Evolutionary conservation across 768 basidiomycete genomes (phyloP), one percentile per base, ranked within the genome.

Genomic region (Termitomyces sp.): DNA sequence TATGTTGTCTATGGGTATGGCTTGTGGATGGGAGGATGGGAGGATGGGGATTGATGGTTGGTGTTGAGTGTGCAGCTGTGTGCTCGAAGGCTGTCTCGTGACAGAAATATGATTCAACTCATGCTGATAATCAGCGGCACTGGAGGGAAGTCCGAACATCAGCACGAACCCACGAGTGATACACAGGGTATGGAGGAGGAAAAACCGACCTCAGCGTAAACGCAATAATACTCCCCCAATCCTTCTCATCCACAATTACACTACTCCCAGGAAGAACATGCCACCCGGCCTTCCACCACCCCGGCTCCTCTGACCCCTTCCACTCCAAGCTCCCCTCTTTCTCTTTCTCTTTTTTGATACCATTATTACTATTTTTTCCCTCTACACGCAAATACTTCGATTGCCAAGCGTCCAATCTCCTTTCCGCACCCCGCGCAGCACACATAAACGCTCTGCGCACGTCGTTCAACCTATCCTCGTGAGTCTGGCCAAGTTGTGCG

Each of bases 141-240:
- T 91, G 65, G 29, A 66, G 43, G 48, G 47, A 64, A 34, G 34
- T 34, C 34, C 34, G 5, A 34, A 34, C 4, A 34, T 34, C 34
- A 34, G 34, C 34, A 34, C 34, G 7, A 4, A 34, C 34, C 25
- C 25, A 25, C 25, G 25, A 25, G 25, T 25, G 25, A 25, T 25
- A 25, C 25, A 25, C 25, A 25, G 25, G 25, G 25, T 25, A 25
- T 25, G 25, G 25, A 25, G 25, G 25, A 25, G 1, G 31, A 15
- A 3, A 31, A 48, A 31, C 12, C 20, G 63, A 88, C 87, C 87
- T 87, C 54, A 91, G 72, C 8, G 88, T 89, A 71, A 87, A 90
- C 6, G 89, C 86, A 64, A 91, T 91, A 52, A 92, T 84, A 69
- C 88, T 90, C 8, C 88, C 88, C 87, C 86, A 88, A 70, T 90